Evolutionary conservation across 805 yeast genomes (phyloP), one percentile per base, ranked within the genome.

Genomic region (Hanseniaspora valbyensis): DNA sequence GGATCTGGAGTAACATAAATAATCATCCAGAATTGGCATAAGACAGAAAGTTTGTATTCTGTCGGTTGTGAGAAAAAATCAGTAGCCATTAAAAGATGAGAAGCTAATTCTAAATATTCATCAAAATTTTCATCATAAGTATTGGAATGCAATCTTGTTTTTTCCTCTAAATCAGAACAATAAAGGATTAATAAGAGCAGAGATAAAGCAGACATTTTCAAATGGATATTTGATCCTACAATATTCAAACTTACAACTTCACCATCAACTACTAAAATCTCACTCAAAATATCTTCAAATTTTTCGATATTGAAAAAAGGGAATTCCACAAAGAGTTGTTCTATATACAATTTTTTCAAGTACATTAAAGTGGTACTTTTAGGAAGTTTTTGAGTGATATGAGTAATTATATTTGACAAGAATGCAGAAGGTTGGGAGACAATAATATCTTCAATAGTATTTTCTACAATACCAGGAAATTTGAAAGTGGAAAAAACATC

Each of bases 1-100:
- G 62, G 62, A 42, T 64, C 67, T 1, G 68, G 67, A 1, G 68
- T 60, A 45, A 62, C 58, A 12, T 59, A 65, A 30, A 59, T 59
- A 38, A 59, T 61, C 13, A 65, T 54, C 68, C 68, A 64, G 28
- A 64, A 40, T 62, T 54, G 30, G 61, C 52, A 44, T 63, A 64
- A 9, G 61, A 57, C 18, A 60, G 53, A 19, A 57, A 59, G 41
- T 59, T 64, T 55, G 4, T 18, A 16, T 19, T 64, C 68, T 29
- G 61, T 64, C 0, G 66, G 61, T 38, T 64, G 60, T 14, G 61
- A 59, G 45, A 59, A 59, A 44, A 60, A 53, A 51, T 64, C 62
- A 39, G 63, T 65, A 2, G 60, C 56, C 1, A 63, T 58, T 38
- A 65, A 46, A 25, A 61, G 54, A 18, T 58, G 53, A 26, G 64